Evolutionary conservation across 2,329 filamentous ascomycete genomes (phyloP).

Genomic region (Aureobasidium sp.): DNA sequence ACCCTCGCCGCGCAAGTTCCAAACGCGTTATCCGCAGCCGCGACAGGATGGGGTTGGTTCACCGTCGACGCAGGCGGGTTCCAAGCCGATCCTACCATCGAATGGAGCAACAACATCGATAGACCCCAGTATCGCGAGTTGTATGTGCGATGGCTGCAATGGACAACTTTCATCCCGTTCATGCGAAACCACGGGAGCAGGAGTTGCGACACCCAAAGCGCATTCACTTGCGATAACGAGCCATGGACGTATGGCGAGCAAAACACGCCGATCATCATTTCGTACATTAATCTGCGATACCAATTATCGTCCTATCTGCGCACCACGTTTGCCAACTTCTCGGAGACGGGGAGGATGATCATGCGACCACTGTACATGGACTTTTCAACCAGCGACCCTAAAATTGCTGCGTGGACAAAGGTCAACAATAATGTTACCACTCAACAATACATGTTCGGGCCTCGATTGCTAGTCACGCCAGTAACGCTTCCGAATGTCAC

Average conservation of each 20-base stretch:
- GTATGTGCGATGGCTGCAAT: constrained; percentile 29
- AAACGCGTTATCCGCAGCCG: constrained; percentile 24
- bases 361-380: constrained; percentile 37
- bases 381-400: constrained; percentile 28
- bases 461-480: constrained; percentile 31
- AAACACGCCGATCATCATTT: constrained; percentile 26
- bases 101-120: constrained; percentile 30
- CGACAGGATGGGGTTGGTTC: constrained; percentile 28
- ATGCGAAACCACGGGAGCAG: constrained; percentile 29
- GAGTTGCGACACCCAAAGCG: constrained; percentile 26
- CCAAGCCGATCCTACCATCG: constrained; percentile 29
- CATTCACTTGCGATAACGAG: constrained; percentile 34
- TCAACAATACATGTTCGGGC: constrained; percentile 37
- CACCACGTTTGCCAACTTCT: constrained; percentile 31
- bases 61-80: constrained; percentile 29
- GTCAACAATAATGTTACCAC: constrained; percentile 31
- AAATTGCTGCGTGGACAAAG: constrained; percentile 22
- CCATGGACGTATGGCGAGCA: constrained; percentile 27
- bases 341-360: constrained; percentile 30
- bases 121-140: constrained; percentile 26
- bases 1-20: constrained; percentile 26
- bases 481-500: constrained; percentile 32
- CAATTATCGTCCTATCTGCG: constrained; percentile 26
- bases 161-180: constrained; percentile 29
- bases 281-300: constrained; percentile 28